A percentile compares a stretch with the other conserved stretches of the same genome.
These are phyloP conservation scores for Xylariaceae sp. DNA, from an alignment of 2,329 filamentous ascomycete genomes.

Conservation along the genomic window DNA sequence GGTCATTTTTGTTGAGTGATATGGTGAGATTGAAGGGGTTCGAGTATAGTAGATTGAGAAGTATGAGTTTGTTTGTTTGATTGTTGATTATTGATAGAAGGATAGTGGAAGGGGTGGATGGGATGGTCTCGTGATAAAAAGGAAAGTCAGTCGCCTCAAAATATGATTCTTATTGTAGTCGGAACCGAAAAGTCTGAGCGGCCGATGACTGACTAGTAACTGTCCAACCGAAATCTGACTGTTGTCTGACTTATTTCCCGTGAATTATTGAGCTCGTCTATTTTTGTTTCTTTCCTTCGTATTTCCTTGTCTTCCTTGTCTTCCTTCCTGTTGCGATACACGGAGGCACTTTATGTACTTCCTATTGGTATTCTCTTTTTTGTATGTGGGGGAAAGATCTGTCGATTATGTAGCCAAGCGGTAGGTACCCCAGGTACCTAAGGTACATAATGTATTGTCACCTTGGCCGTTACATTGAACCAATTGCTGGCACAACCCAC, in stretches of 20 bases:
- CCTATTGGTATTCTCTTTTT: not conserved
- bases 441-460: too few relatives aligned
- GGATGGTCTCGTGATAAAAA: not conserved
- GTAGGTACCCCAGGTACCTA: too few relatives aligned
- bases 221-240: not conserved
- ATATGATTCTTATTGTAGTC: too few relatives aligned
- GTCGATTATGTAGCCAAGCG: too few relatives aligned
- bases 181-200: too few relatives aligned
- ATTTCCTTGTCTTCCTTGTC: not conserved
- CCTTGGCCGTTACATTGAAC: too few relatives aligned
- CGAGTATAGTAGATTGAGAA: too few relatives aligned
- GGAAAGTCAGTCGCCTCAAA: not conserved
- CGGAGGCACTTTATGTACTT: not conserved
- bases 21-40: too few relatives aligned
- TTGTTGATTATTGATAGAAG: not conserved
- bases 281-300: not conserved
- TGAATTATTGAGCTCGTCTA: not conserved
- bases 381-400: slow-evolving; percentile 17
- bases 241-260: not conserved
- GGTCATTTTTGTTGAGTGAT: too few relatives aligned
- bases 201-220: not conserved
- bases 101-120: too few relatives aligned
- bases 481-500: too few relatives aligned
- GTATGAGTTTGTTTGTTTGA: too few relatives aligned
- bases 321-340: slow-evolving; percentile 12